A percentile compares a stretch with the other conserved stretches of the same genome.
phyloP scores from a whole-genome alignment of 352 stramenopile genomes.

The Phytophthora hibernalis region DNA sequence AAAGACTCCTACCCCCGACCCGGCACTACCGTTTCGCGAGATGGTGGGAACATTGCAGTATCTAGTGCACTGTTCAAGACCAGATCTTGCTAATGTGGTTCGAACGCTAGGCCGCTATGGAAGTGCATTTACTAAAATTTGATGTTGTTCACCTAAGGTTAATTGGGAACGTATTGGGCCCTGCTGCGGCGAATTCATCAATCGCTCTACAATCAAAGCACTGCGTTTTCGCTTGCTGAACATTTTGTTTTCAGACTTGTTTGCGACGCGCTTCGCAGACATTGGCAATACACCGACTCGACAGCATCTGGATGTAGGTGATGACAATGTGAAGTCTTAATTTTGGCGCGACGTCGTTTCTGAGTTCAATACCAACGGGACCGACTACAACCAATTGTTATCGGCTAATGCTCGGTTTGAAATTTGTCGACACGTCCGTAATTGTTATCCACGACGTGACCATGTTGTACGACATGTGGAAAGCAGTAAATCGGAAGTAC shows the following conservation, averaged over 20 bases:
- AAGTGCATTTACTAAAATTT: background rate
- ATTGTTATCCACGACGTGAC: constrained; percentile 9
- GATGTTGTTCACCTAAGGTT: background rate
- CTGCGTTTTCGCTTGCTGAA: constrained; percentile 14
- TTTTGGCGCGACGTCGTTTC: constrained; percentile 17
- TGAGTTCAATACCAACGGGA: constrained; percentile 12
- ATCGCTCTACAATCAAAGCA: constrained; percentile 2
- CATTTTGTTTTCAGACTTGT: constrained; percentile 17
- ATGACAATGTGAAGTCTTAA: background rate
- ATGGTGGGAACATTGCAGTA: too few relatives aligned
- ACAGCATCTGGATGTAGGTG: constrained; percentile 6
- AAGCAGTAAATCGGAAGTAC: constrained; percentile 6
- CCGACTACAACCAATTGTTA: constrained; percentile 6
- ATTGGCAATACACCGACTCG: background rate
- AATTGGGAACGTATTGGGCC: background rate
- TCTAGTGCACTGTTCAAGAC: too few relatives aligned
- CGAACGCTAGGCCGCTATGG: too few relatives aligned
- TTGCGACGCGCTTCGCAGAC: constrained; percentile 13
- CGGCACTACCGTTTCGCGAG: too few relatives aligned
- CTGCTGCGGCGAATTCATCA: too few relatives aligned
- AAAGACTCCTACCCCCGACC: background rate
- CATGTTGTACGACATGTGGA: constrained; percentile 6
- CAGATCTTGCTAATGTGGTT: too few relatives aligned
- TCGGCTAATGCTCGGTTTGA: constrained; percentile 5
- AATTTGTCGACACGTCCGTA: background rate